Conservation (phyloP, 2,329 filamentous ascomycete genomes). For the Aureobasidium melanogenum region DNA sequence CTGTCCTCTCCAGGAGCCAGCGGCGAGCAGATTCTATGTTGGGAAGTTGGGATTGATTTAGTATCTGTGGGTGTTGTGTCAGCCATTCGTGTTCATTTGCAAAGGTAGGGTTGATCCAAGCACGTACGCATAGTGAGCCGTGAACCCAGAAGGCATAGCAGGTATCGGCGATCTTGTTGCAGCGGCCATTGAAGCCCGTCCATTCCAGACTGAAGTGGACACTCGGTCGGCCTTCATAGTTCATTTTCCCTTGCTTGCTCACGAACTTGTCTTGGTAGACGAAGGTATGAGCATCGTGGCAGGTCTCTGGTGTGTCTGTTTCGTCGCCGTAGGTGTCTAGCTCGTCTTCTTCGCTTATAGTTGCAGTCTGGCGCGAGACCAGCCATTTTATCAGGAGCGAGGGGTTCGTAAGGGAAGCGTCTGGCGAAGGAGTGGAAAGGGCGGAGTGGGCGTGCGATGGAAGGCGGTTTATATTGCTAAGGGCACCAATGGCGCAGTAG, state of each 20-base stretch:
- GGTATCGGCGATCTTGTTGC: conserved; percentile 87
- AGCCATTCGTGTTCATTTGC: background rate
- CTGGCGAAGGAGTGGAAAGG: background rate
- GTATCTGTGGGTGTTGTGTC: conserved; percentile 12
- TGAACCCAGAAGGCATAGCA: conserved; percentile 94
- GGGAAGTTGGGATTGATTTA: conserved; percentile 17
- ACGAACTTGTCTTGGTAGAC: conserved; percentile 25
- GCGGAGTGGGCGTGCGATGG: conserved; percentile 18
- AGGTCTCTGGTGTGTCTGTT: conserved; percentile 30
- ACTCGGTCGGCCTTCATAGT: conserved; percentile 47
- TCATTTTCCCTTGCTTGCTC: conserved; percentile 21
- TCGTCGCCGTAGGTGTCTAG: conserved; percentile 25
- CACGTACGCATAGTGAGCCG: conserved; percentile 49
- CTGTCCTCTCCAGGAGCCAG: conserved; percentile 77
- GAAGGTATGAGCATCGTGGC: conserved; percentile 31
- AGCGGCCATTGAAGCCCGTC: conserved; percentile 80
- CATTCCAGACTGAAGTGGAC: conserved; percentile 46
- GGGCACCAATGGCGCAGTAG: conserved; percentile 73
- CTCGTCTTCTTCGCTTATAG: conserved; percentile 34
- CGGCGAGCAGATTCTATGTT: conserved; percentile 33
- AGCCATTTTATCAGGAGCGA: conserved; percentile 37
- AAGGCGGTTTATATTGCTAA: conserved; percentile 64
- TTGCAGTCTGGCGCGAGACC: conserved; percentile 37
- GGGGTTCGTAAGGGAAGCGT: conserved; percentile 23
- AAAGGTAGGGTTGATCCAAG: background rate